Evolutionary conservation across 2,329 filamentous ascomycete genomes (phyloP), one percentile per base, ranked within the genome.

Genomic region (Endoconidiophora polonica): DNA sequence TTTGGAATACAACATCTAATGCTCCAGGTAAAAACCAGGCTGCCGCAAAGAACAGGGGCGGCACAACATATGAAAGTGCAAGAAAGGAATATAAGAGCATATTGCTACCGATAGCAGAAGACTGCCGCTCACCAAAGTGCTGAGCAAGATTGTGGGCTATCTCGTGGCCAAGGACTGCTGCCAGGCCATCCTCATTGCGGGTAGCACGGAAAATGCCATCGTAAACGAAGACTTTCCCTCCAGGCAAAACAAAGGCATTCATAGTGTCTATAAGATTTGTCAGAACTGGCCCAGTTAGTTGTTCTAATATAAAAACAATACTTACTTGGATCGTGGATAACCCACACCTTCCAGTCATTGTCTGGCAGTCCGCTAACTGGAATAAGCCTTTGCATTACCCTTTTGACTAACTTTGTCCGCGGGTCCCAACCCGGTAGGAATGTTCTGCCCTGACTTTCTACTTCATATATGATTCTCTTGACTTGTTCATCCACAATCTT

Each of bases 211-310:
- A 63, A 29, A 90, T 77, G 37, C 84, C 83, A 55, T 76, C 81
- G 59, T 78, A 82, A 2, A 90, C 83, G 60, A 88, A 88, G 0
- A 90, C 83, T 58, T 87, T 86, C 22, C 83, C 83, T 3, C 78
- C 83, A 0, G 84, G 83, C 4, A 86, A 71, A 1, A 90, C 83
- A 59, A 88, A 86, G 0, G 84, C 84, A 58, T 90, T 90, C 55
- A 72, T 70, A 38, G 72, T 73, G 39, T 58, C 67, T 70, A 46
- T n/a, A 20, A 36, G n/a, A 3, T 20, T 24, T 4, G 48, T 29
- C 40, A 51, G n/a, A 12, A 5, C 22, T 33, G 2, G 6, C 10
- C 10, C 33, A 26, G 9, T 9, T 29, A 5, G 26, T 16, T 16
- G 29, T 33, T 12, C 45, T 55, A 45, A 56, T 37, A 26, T 5